A percentile compares a stretch with the other conserved stretches of the same genome.
Evolutionary conservation across 805 yeast genomes (phyloP).

Genomic region (Ogataea neopini): DNA sequence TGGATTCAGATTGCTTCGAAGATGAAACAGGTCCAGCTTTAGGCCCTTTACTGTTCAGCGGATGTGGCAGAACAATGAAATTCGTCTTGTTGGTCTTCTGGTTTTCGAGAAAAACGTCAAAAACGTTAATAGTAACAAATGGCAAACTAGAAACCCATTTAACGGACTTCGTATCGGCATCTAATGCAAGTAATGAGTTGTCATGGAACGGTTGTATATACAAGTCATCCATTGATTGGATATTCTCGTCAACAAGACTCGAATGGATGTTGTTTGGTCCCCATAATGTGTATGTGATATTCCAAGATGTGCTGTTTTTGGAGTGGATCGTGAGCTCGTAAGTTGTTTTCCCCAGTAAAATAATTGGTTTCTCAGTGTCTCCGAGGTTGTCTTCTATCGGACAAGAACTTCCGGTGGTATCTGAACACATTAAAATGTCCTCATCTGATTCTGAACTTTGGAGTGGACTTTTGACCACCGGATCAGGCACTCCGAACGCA

Average conservation of each 20-base stretch:
- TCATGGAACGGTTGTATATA: conserved; percentile 86
- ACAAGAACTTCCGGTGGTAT: conserved; percentile 9
- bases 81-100: conserved; percentile 26
- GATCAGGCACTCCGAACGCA: conserved; percentile 49
- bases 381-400: conserved; percentile 16
- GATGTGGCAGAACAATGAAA: conserved; percentile 68
- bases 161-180: conserved; percentile 65
- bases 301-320: conserved; percentile 71
- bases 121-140: conserved; percentile 70
- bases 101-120: conserved; percentile 60
- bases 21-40: conserved; percentile 1
- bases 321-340: conserved; percentile 79
- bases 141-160: conserved; percentile 79
- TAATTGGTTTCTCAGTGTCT: conserved; percentile 30
- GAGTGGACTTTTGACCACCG: conserved; percentile 6
- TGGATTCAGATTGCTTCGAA: conserved; percentile 39
- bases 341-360: conserved; percentile 69
- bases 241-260: conserved; percentile 48
- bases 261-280: conserved; percentile 84
- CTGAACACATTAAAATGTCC: background rate
- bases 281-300: conserved; percentile 85
- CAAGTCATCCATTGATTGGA: conserved; percentile 65
- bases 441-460: conserved; percentile 12
- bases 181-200: conserved; percentile 73
- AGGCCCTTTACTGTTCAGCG: conserved; percentile 40